Evolutionary conservation across 2,329 filamentous ascomycete genomes (phyloP).

Genomic region (Sporothrix luriei): DNA sequence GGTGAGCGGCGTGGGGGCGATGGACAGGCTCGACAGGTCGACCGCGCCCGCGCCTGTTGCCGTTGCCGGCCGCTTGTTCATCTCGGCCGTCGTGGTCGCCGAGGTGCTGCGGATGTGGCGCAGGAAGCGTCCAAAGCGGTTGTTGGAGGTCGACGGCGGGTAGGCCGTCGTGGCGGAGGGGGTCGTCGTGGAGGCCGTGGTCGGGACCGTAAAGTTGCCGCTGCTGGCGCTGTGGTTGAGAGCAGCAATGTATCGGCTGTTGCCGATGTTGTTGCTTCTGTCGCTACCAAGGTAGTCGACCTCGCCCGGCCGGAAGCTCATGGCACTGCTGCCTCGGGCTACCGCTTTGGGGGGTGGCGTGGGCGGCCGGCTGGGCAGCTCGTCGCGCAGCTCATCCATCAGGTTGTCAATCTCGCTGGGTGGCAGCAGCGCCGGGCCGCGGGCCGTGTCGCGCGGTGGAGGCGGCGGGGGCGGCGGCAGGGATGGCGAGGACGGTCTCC

Average conservation of each 20-base stretch:
- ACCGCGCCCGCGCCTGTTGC: background rate
- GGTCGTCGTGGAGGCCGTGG: too few species aligned
- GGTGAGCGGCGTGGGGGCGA: conserved; percentile 30
- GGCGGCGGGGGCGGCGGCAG: conserved; percentile 26
- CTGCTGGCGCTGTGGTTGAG: conserved; percentile 15
- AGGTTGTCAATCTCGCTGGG: conserved; percentile 42
- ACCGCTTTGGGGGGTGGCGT: conserved; percentile 40
- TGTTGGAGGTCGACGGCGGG: background rate
- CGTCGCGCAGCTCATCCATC: conserved; percentile 40
- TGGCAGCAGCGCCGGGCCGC: conserved; percentile 33
- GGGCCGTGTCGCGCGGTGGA: conserved; percentile 26
- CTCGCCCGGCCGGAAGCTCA: conserved; percentile 15
- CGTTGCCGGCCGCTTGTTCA: conserved; percentile 16
- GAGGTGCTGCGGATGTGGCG: conserved; percentile 30
- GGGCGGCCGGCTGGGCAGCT: conserved; percentile 38
- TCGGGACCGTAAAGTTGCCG: background rate
- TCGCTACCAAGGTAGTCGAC: background rate
- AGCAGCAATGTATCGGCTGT: background rate
- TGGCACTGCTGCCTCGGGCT: conserved; percentile 26
- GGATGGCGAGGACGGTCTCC: too few species aligned
- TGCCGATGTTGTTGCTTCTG: background rate
- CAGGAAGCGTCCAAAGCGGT: conserved; percentile 31
- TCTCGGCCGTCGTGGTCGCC: conserved; percentile 14
- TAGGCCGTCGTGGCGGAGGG: background rate
- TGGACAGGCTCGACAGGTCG: background rate